phyloP scores from a whole-genome alignment of 164 flowering plant genomes.

The Tetracentron sinense region DNA sequence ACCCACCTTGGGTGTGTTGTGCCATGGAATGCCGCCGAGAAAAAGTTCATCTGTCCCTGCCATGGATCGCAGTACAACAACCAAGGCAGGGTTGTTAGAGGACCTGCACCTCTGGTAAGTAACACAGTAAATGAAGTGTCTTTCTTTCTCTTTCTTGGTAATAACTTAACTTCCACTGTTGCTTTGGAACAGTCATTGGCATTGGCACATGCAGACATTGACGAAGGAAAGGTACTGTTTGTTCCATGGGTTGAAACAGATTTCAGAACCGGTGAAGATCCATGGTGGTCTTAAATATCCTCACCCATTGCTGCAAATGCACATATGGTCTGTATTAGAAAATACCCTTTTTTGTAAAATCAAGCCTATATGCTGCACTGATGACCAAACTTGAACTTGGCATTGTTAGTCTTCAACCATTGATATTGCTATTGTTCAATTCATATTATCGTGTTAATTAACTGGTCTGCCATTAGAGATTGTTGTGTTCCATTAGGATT shows the following conservation, averaged over 20 bases:
- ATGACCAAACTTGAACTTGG: too few relatives aligned
- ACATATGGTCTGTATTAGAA: too few relatives aligned
- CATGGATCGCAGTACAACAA: constrained; percentile 93
- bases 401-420: too few relatives aligned
- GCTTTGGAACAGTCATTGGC: constrained; percentile 68
- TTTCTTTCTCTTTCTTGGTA: not conserved
- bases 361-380: too few relatives aligned
- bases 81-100: constrained; percentile 85
- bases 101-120: constrained; percentile 96
- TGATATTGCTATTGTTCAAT: too few relatives aligned
- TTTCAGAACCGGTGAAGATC: constrained; percentile 90
- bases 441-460: too few relatives aligned
- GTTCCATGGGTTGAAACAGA: constrained; percentile 94
- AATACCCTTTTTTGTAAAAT: too few relatives aligned
- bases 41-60: constrained; percentile 92
- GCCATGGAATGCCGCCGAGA: constrained; percentile 76
- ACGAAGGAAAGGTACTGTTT: constrained; percentile 81
- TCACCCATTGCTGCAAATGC: too few relatives aligned
- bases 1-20: constrained; percentile 96
- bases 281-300: constrained; percentile 94
- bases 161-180: not conserved
- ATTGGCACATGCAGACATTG: constrained; percentile 74
- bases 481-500: too few relatives aligned
- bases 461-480: too few relatives aligned
- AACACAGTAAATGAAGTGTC: not conserved